Conservation (phyloP, 805 yeast species). For the Jamesozyma lodderae region DNA sequence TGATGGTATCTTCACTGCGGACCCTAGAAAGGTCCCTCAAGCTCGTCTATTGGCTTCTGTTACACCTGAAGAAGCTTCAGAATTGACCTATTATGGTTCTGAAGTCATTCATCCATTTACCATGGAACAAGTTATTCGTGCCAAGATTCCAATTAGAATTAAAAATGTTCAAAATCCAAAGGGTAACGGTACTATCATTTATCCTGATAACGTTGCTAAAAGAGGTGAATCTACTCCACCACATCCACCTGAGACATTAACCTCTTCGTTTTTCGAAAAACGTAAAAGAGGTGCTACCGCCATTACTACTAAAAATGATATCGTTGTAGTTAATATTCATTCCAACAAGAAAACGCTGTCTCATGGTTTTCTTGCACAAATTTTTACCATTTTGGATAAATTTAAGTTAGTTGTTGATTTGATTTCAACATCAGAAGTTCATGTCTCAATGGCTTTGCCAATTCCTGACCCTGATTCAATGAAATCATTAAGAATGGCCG, state of each 20-base stretch:
- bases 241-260: slow-evolving; percentile 77
- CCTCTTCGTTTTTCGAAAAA: slow-evolving; percentile 33
- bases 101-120: slow-evolving; percentile 99
- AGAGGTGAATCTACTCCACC: slow-evolving; percentile 89
- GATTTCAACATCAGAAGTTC: slow-evolving; percentile 95
- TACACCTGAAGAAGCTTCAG: slow-evolving; percentile 98
- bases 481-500: slow-evolving; percentile 55
- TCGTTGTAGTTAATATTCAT: slow-evolving; percentile 85
- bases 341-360: slow-evolving; percentile 87
- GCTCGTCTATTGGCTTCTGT: slow-evolving; percentile 81
- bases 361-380: slow-evolving; percentile 90
- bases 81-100: slow-evolving; percentile 92
- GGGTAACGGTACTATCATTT: slow-evolving; percentile 91
- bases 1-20: slow-evolving; percentile 97
- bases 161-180: slow-evolving; percentile 89
- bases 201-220: slow-evolving; percentile 80
- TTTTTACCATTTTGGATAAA: slow-evolving; percentile 77
- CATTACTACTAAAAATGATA: slow-evolving; percentile 87
- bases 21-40: slow-evolving; percentile 87
- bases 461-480: slow-evolving; percentile 56
- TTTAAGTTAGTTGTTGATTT: slow-evolving; percentile 85
- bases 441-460: slow-evolving; percentile 95
- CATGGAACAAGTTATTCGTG: slow-evolving; percentile 96
- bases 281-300: slow-evolving; percentile 79
- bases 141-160: slow-evolving; percentile 92